These are phyloP conservation scores for Candida insectalens DNA, from an alignment of 805 yeast genomes.

Conservation along the genomic window DNA sequence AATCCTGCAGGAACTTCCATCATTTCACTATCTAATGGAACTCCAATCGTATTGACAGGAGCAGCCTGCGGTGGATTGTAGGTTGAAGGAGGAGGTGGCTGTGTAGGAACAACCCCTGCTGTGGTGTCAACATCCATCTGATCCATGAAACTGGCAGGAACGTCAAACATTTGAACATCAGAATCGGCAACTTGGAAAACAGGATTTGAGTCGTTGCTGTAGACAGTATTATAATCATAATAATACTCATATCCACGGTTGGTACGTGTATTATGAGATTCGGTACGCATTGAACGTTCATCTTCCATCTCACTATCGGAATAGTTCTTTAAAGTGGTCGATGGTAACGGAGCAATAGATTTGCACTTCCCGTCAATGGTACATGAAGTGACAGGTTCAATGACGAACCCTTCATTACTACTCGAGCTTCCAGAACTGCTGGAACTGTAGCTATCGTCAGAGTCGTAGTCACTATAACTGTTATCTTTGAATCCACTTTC, in stretches of 20 bases:
- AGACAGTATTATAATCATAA: constrained; percentile 75
- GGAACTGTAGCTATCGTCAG: constrained; percentile 10
- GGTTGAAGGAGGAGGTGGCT: too few relatives aligned
- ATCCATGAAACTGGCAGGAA: constrained; percentile 32
- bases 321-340: constrained; percentile 77
- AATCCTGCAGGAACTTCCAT: background rate
- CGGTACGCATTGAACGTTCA: constrained; percentile 36
- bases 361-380: constrained; percentile 19
- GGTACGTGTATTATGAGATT: constrained; percentile 65
- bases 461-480: too few relatives aligned
- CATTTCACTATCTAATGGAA: too few relatives aligned
- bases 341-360: constrained; percentile 74
- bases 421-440: constrained; percentile 2
- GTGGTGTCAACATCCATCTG: constrained; percentile 15
- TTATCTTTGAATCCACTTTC: constrained; percentile 10
- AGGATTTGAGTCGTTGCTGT: constrained; percentile 42
- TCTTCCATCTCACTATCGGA: constrained; percentile 54
- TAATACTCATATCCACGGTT: constrained; percentile 68
- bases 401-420: constrained; percentile 18
- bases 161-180: constrained; percentile 25
- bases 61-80: too few relatives aligned
- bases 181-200: constrained; percentile 12
- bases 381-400: constrained; percentile 10
- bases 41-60: too few relatives aligned
- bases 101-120: too few relatives aligned